phyloP scores from a whole-genome alignment of 164 flowering plant genomes.

The Tinospora cordifolia region DNA sequence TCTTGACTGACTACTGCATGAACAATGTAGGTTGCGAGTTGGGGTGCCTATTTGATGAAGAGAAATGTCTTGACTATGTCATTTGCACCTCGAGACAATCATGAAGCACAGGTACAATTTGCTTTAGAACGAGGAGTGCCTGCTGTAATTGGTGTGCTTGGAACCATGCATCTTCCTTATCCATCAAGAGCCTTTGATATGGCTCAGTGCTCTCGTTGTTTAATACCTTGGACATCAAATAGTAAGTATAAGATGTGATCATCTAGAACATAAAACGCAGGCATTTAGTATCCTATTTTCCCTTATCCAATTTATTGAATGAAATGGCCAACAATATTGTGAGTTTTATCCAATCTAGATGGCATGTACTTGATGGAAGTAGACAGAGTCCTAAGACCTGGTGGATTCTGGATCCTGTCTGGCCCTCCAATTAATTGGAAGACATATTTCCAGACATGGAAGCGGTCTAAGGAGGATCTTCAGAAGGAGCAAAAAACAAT shows the following conservation, averaged over 20 bases:
- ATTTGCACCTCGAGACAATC: constrained; percentile 90
- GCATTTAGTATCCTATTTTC: neutral
- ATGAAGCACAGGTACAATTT: constrained; percentile 93
- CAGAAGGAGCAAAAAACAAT: constrained; percentile 64
- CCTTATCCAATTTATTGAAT: neutral
- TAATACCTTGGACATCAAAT: constrained; percentile 79
- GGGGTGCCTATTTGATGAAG: constrained; percentile 88
- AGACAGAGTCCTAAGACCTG: constrained; percentile 90
- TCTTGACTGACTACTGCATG: constrained; percentile 14
- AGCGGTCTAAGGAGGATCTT: constrained; percentile 66
- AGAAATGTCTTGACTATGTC: constrained; percentile 89
- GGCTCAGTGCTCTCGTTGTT: constrained; percentile 95
- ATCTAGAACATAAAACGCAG: neutral
- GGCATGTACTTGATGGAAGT: constrained; percentile 88
- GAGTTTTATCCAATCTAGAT: constrained; percentile 29
- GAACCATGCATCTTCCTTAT: constrained; percentile 68
- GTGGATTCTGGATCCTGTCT: constrained; percentile 92
- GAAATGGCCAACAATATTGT: neutral
- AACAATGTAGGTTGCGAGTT: constrained; percentile 72
- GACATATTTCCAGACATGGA: constrained; percentile 77
- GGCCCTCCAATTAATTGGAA: constrained; percentile 98
- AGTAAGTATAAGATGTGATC: constrained; percentile 33
- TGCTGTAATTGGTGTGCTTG: constrained; percentile 87
- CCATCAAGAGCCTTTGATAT: constrained; percentile 92
- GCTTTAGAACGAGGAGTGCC: constrained; percentile 95